These are phyloP conservation scores for Pseudozyma pruni DNA, from an alignment of 1,284 basidiomycete genomes.

Conservation along the genomic window DNA sequence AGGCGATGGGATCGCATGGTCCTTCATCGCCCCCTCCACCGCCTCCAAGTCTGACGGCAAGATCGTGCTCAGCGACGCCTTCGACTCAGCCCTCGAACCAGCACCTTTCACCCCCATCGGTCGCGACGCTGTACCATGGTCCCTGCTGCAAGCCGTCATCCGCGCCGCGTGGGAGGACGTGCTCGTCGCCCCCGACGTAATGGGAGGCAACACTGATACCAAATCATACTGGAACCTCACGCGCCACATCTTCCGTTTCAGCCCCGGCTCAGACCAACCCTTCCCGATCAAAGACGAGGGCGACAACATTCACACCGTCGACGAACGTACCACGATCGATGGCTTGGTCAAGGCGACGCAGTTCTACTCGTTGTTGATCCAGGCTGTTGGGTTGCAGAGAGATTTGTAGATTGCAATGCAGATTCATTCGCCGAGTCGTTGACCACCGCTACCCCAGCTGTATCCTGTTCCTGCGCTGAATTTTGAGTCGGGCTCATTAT, in stretches of 20 bases:
- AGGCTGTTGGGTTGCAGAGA: slow-evolving; percentile 62
- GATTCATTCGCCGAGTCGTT: slow-evolving; percentile 23
- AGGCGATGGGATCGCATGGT: slow-evolving; percentile 21
- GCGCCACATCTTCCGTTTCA: slow-evolving; percentile 73
- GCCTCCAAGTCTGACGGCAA: not conserved
- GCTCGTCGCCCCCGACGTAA: slow-evolving; percentile 72
- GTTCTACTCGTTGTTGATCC: slow-evolving; percentile 71
- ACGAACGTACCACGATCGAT: slow-evolving; percentile 71
- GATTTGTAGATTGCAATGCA: slow-evolving; percentile 9
- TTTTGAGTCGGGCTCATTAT: slow-evolving; percentile 22
- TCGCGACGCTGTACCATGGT: slow-evolving; percentile 69
- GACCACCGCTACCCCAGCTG: slow-evolving; percentile 21
- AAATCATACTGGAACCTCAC: slow-evolving; percentile 73
- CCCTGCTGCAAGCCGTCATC: slow-evolving; percentile 72
- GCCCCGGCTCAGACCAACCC: slow-evolving; percentile 47
- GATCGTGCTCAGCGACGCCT: slow-evolving; percentile 66
- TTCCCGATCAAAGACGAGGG: slow-evolving; percentile 49
- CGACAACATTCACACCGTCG: slow-evolving; percentile 74
- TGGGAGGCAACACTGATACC: slow-evolving; percentile 73
- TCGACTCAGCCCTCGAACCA: slow-evolving; percentile 71
- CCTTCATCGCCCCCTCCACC: slow-evolving; percentile 7
- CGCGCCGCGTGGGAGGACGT: slow-evolving; percentile 68
- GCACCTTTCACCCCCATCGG: slow-evolving; percentile 72
- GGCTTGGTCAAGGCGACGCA: slow-evolving; percentile 70
- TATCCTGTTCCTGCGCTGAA: slow-evolving; percentile 5